Conservation (phyloP, 2,329 filamentous ascomycete species). For the Lecanicillium sp. region DNA sequence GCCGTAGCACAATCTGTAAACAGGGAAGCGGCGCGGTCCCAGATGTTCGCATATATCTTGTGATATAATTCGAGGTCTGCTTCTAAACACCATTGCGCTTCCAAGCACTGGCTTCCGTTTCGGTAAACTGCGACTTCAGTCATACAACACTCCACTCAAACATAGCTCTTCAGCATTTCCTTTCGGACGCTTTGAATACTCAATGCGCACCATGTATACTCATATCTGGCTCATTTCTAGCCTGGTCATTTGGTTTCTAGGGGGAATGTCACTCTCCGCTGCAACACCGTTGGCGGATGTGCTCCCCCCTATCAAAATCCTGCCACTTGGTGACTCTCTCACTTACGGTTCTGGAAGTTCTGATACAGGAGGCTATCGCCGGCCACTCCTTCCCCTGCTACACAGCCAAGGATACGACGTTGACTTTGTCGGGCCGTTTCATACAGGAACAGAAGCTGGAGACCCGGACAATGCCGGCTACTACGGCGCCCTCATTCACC, state of each 20-base stretch:
- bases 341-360: background rate
- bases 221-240: background rate
- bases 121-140: too few species aligned
- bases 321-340: background rate
- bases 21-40: too few species aligned
- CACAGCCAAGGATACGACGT: background rate
- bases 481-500: background rate
- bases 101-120: too few species aligned
- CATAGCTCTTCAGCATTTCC: too few species aligned
- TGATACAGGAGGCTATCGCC: background rate
- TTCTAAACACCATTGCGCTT: too few species aligned
- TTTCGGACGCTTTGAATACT: background rate
- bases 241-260: background rate
- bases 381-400: background rate
- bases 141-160: too few species aligned
- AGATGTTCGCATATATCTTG: too few species aligned
- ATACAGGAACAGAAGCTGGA: background rate
- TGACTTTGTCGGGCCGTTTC: background rate
- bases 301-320: background rate
- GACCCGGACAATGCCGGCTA: conserved; percentile 1
- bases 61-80: too few species aligned
- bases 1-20: too few species aligned
- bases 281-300: background rate
- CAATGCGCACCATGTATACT: background rate
- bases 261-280: background rate